These are phyloP conservation scores for Colletotrichum caudatum DNA, from an alignment of 2,329 filamentous ascomycete species.

Conservation along the genomic window DNA sequence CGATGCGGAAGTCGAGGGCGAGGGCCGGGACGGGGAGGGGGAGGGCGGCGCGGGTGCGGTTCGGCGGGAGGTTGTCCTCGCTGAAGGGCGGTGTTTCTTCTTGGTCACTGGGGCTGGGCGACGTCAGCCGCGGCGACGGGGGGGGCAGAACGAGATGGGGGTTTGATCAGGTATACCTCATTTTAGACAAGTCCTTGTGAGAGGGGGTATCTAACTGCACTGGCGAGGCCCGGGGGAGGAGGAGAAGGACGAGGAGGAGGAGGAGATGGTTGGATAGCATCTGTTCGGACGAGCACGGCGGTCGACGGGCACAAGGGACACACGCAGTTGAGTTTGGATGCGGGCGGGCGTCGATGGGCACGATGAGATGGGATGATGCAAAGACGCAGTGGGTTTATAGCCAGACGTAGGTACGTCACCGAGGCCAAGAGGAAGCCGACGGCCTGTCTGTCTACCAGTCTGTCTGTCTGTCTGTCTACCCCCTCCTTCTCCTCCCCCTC, in stretches of 20 bases:
- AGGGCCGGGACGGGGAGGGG: slow-evolving; percentile 60
- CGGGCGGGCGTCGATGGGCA: neutral
- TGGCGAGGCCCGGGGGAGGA: neutral
- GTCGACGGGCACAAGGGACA: neutral
- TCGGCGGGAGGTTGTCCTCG: slow-evolving; percentile 32
- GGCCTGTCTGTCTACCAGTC: neutral
- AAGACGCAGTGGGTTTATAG: slow-evolving; percentile 13
- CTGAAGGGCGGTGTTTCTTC: slow-evolving; percentile 15
- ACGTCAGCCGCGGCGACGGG: neutral
- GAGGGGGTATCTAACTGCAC: neutral
- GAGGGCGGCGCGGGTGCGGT: slow-evolving; percentile 58
- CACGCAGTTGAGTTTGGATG: neutral
- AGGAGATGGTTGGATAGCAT: slow-evolving; percentile 8
- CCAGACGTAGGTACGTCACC: neutral
- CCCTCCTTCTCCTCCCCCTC: slow-evolving; percentile 1
- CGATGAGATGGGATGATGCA: neutral
- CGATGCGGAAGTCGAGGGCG: slow-evolving; percentile 64
- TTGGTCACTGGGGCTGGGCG: neutral
- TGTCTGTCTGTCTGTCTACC: slow-evolving; percentile 1
- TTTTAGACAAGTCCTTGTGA: neutral
- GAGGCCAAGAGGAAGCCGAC: neutral
- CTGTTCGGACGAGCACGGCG: neutral
- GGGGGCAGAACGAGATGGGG: neutral
- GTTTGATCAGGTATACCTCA: slow-evolving; percentile 29
- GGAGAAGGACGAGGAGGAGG: neutral